Conservation (phyloP, 805 yeast genomes). For the Wilhelminamyces savonicus region DNA sequence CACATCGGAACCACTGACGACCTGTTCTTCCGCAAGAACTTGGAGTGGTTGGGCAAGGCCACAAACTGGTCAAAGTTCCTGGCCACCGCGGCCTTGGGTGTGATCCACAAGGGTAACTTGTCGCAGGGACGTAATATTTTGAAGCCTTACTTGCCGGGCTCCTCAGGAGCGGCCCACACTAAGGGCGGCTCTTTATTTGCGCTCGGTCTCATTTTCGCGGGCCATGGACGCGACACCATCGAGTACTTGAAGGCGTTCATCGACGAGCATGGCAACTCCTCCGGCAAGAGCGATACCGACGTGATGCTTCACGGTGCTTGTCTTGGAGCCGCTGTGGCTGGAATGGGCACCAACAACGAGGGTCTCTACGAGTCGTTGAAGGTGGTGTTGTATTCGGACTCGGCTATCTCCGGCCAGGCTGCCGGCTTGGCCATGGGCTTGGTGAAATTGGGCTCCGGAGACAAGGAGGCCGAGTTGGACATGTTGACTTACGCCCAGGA, state of each 20-base stretch:
- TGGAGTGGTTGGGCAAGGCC: slow-evolving; percentile 97
- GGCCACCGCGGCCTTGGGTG: slow-evolving; percentile 97
- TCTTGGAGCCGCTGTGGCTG: slow-evolving; percentile 92
- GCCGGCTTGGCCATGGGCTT: slow-evolving; percentile 96
- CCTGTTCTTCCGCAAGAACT: slow-evolving; percentile 79
- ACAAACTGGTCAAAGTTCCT: slow-evolving; percentile 97
- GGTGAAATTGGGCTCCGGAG: slow-evolving; percentile 88
- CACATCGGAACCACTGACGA: slow-evolving; percentile 97
- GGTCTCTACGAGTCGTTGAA: slow-evolving; percentile 75
- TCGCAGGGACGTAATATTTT: slow-evolving; percentile 83
- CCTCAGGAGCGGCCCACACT: slow-evolving; percentile 74
- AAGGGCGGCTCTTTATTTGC: slow-evolving; percentile 96
- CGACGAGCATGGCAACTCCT: slow-evolving; percentile 57
- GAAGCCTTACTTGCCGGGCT: slow-evolving; percentile 86
- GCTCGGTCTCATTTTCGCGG: slow-evolving; percentile 89
- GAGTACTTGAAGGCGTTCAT: slow-evolving; percentile 71
- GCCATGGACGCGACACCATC: slow-evolving; percentile 85
- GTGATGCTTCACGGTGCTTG: slow-evolving; percentile 93
- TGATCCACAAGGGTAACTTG: slow-evolving; percentile 90
- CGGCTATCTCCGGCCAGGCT: slow-evolving; percentile 93
- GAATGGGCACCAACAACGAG: slow-evolving; percentile 81
- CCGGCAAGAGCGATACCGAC: slow-evolving; percentile 67
- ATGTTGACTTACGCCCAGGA: slow-evolving; percentile 90
- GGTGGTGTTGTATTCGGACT: slow-evolving; percentile 79
- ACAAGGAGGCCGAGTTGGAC: slow-evolving; percentile 60